These are phyloP conservation scores for Comarum palustre DNA, from an alignment of 306 rosid species.

Conservation along the genomic window DNA sequence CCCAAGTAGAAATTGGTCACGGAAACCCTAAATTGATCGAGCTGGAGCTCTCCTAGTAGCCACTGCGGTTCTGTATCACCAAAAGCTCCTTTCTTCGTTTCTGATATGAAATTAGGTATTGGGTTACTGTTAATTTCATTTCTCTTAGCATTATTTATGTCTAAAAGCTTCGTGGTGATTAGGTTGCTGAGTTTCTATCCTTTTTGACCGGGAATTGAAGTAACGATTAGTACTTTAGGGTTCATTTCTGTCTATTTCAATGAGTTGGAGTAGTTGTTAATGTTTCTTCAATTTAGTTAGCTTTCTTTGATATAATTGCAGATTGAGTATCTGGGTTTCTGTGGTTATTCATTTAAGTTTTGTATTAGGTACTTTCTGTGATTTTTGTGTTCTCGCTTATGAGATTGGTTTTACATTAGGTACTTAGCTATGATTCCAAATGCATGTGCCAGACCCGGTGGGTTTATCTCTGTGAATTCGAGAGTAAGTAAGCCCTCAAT, in stretches of 20 bases:
- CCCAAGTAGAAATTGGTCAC: not conserved
- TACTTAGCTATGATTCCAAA: slow-evolving; percentile 49
- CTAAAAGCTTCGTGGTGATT: not conserved
- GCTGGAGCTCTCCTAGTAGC: not conserved
- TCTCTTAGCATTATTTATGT: not conserved
- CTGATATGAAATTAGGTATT: not conserved
- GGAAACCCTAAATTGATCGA: slow-evolving; percentile 12
- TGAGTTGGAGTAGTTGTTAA: not conserved
- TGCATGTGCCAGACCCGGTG: slow-evolving; percentile 44
- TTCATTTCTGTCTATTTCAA: not conserved
- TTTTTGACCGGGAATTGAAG: not conserved
- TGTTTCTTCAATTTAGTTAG: not conserved
- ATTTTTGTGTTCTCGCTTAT: not conserved
- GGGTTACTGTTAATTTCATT: not conserved
- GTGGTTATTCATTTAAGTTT: not conserved
- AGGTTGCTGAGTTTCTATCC: not conserved
- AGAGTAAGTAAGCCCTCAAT: slow-evolving; percentile 23
- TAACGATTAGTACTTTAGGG: not conserved
- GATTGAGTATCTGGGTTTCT: not conserved
- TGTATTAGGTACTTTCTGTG: not conserved
- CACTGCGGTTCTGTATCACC: not conserved
- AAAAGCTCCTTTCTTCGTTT: not conserved
- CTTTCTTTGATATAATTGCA: not conserved
- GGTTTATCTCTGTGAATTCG: slow-evolving; percentile 37
- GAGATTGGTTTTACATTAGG: slow-evolving; percentile 31